Conservation (phyloP, 2,329 filamentous ascomycete species). For the Ploettnerulaceae sp. region DNA sequence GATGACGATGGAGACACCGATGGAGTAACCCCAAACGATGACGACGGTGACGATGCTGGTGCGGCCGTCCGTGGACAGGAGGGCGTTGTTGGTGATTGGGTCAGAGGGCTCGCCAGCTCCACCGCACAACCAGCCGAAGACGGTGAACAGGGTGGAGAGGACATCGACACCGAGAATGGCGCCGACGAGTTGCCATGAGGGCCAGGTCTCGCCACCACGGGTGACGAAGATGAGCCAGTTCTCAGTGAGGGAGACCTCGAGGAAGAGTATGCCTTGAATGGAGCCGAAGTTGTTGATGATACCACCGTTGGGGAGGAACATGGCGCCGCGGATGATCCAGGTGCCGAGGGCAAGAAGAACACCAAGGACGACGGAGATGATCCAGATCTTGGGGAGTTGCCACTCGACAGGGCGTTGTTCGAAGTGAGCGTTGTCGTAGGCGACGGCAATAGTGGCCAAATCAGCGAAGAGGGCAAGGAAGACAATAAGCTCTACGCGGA, state of each 20-base stretch:
- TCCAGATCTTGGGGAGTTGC: constrained; percentile 78
- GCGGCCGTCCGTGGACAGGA: constrained; percentile 38
- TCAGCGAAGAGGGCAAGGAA: constrained; percentile 77
- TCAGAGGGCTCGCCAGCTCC: constrained; percentile 36
- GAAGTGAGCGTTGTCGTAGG: constrained; percentile 75
- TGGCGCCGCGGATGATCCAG: constrained; percentile 67
- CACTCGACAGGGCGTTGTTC: constrained; percentile 72
- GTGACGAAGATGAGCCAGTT: constrained; percentile 80
- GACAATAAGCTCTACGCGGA: constrained; percentile 67
- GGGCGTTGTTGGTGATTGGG: constrained; percentile 35
- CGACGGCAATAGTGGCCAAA: constrained; percentile 72
- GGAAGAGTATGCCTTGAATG: constrained; percentile 69
- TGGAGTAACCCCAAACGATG: constrained; percentile 61
- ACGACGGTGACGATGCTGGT: constrained; percentile 57
- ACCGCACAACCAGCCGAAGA: constrained; percentile 70
- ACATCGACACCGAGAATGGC: constrained; percentile 70
- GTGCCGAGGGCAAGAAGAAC: constrained; percentile 63
- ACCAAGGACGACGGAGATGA: constrained; percentile 67
- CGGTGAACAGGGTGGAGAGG: constrained; percentile 66
- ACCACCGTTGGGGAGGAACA: constrained; percentile 66
- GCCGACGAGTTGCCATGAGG: constrained; percentile 67
- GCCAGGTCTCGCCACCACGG: constrained; percentile 66
- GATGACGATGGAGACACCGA: constrained; percentile 60
- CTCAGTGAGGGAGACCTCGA: constrained; percentile 68
- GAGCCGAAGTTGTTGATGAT: constrained; percentile 71